A percentile compares a stretch with the other conserved stretches of the same genome.
phyloP scores from a whole-genome alignment of 2,329 filamentous ascomycete genomes.

The Plenodomus lindquistii region DNA sequence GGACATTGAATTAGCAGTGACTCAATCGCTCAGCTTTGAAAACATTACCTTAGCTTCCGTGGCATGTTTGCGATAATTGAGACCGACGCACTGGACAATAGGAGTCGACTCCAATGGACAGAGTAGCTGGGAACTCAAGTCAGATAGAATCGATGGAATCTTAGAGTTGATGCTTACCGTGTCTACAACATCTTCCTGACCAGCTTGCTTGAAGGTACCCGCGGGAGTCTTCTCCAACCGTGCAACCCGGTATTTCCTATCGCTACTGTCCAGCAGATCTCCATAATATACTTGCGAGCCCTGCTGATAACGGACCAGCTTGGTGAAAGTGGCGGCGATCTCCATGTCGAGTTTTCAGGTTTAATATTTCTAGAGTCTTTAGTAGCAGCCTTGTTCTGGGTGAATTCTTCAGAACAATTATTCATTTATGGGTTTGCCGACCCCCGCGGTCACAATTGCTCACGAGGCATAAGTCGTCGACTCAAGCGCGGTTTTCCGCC shows the following conservation, averaged over 20 bases:
- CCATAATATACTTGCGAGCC: not conserved
- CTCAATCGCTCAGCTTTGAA: no score
- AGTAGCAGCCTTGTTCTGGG: not conserved
- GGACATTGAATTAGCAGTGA: not conserved
- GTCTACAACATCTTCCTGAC: not conserved
- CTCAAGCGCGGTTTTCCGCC: not conserved
- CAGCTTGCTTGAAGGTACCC: not conserved
- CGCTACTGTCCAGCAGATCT: not conserved
- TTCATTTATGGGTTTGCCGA: not conserved
- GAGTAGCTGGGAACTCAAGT: not conserved
- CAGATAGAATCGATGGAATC: not conserved
- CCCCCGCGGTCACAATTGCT: not conserved
- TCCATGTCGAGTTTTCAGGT: not conserved
- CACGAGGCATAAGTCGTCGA: not conserved
- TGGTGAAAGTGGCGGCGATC: conserved; percentile 1
- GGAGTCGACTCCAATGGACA: not conserved
- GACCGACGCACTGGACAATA: conserved; percentile 2
- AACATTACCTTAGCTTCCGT: conserved; percentile 1
- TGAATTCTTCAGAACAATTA: not conserved
- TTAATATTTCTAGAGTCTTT: not conserved
- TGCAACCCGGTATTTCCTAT: not conserved
- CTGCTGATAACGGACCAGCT: conserved; percentile 1
- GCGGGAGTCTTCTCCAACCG: conserved; percentile 1
- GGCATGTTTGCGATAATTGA: conserved; percentile 5
- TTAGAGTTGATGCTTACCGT: not conserved